Evolutionary conservation across 2,329 filamentous ascomycete species (phyloP).

Genomic region (Ascomycota sp.): DNA sequence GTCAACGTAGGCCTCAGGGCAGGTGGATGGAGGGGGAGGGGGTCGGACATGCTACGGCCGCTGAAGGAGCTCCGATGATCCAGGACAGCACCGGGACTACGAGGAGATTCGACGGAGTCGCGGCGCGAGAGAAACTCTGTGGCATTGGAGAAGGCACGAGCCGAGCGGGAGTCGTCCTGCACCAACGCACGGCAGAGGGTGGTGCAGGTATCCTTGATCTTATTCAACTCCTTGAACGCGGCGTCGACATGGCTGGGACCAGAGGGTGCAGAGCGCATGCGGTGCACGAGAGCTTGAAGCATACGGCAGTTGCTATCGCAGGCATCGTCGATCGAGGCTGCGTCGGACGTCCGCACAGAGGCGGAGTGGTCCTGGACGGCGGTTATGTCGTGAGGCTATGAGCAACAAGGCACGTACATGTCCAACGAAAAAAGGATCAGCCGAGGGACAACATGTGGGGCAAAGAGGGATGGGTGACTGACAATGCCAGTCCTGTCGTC

Average conservation of each 20-base stretch:
- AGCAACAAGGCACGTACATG: no score
- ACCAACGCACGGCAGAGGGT: slow-evolving; percentile 19
- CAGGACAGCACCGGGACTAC: slow-evolving; percentile 9
- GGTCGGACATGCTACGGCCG: slow-evolving; percentile 14
- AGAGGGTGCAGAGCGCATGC: slow-evolving; percentile 13
- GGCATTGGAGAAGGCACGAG: slow-evolving; percentile 4
- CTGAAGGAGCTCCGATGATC: slow-evolving; percentile 19
- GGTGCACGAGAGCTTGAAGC: slow-evolving; percentile 14
- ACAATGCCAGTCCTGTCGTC: slow-evolving; percentile 5
- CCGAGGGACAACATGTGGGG: no score
- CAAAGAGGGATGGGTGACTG: no score
- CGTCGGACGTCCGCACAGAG: no score
- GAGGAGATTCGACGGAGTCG: slow-evolving; percentile 12
- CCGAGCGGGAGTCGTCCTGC: slow-evolving; percentile 17
- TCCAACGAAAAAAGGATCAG: no score
- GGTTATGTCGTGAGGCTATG: no score
- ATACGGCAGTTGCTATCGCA: slow-evolving; percentile 15
- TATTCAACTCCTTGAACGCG: slow-evolving; percentile 22
- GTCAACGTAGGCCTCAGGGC: slow-evolving; percentile 4
- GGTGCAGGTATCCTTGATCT: slow-evolving; percentile 18
- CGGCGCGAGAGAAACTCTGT: slow-evolving; percentile 8
- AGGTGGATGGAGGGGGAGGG: no score
- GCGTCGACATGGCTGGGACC: slow-evolving; percentile 19
- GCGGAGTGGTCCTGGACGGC: no score
- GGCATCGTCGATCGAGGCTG: slow-evolving; percentile 8